Evolutionary conservation across 257 asterid species (phyloP), one percentile per base, ranked within the genome.

Genomic region (Lithospermum erythrorhizon): DNA sequence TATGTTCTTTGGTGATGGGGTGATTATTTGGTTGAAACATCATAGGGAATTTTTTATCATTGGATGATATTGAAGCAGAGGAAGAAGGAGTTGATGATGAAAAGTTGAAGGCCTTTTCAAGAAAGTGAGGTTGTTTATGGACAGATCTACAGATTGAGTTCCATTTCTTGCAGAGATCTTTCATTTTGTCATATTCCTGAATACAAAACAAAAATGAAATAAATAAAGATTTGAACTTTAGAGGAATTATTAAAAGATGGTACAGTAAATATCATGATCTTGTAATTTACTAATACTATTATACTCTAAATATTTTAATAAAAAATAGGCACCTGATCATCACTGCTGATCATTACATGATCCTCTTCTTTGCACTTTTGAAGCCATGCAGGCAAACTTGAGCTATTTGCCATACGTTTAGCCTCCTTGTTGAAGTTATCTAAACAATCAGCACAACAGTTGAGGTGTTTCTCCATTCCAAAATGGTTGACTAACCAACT

Each of bases 351-450:
- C 16, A 41, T 17, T 41, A 41, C 18, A 41, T 41, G 13, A 72
- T 68, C 85, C 70, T 76, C 56, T 70, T 37, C 74, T 71, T 60
- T 86, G 91, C 53, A 81, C 81, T 67, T 73, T 84, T 41, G 49
- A 19, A 86, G 95, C 97, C 97, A 89, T 58, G 79, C 70, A 58
- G 96, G 96, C 64, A 88, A 62, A 64, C 70, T 75, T 29, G 94
- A 75, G 24, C 82, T 65, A n/a, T 55, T 76, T 61, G 21, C 71
- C 41, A 77, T 30, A 21, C 68, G 54, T 58, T 68, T 62, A 57
- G 76, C 82, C 71, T 78, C 81, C 9, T 58, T 60, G 66, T 83
- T 78, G 25, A 78, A 83, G 64, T 79, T 82, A 10, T 58, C 67
- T 0, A 69, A 65, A 59, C 87, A 83, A 65, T 79, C 86, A 19